These are phyloP conservation scores for Eucalyptus melliodora DNA, from an alignment of 345 rosid genomes.

Conservation along the genomic window DNA sequence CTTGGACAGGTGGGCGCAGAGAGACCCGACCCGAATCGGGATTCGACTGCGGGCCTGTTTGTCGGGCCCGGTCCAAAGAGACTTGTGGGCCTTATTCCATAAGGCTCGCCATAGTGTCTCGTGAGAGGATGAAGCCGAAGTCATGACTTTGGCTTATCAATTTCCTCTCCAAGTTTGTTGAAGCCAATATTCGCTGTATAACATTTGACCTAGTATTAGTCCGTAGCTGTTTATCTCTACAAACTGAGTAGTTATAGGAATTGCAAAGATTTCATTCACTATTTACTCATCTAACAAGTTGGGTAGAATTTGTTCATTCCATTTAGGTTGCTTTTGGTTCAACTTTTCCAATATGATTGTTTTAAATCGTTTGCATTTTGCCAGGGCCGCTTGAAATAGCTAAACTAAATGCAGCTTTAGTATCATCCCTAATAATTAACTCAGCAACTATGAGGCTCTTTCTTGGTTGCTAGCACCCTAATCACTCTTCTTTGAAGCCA, in stretches of 20 bases:
- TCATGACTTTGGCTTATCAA: too few species aligned
- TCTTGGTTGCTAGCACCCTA: accelerated
- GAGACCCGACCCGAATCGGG: too few species aligned
- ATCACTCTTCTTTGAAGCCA: background rate
- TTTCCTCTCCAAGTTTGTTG: background rate
- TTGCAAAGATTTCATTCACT: background rate
- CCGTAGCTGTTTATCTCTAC: background rate
- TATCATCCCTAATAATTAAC: too few species aligned
- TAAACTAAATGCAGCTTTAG: accelerated
- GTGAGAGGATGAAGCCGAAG: too few species aligned
- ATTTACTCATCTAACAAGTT: background rate
- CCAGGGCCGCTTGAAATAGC: accelerated
- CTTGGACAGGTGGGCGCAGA: too few species aligned
- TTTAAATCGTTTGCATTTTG: too few species aligned
- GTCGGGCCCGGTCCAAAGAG: too few species aligned
- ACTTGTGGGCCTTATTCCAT: too few species aligned
- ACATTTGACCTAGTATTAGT: background rate
- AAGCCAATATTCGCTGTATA: accelerated
- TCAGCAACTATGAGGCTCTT: background rate
- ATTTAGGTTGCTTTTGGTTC: too few species aligned
- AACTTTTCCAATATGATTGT: too few species aligned
- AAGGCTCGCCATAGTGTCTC: too few species aligned
- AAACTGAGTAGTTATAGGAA: background rate
- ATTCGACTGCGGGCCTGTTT: too few species aligned
- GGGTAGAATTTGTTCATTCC: background rate